Evolutionary conservation across 208 protist genomes (phyloP).

Genomic region (Herpetomonas tarakana): DNA sequence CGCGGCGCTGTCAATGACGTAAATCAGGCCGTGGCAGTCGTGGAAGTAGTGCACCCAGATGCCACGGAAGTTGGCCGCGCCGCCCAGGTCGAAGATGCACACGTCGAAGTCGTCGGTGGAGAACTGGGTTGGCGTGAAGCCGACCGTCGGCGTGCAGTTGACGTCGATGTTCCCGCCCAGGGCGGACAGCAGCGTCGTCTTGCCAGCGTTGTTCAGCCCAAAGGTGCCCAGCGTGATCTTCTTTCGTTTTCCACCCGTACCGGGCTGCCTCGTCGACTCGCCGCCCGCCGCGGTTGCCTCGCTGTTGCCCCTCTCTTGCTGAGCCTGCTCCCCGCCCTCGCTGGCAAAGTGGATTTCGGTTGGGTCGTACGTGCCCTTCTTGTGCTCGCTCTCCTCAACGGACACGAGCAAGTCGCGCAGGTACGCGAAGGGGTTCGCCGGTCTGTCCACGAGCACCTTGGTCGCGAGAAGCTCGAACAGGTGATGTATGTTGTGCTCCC

Average conservation of each 20-base stretch:
- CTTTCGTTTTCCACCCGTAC: slow-evolving; percentile 9
- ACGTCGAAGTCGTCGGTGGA: slow-evolving; percentile 84
- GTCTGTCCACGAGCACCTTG: slow-evolving; percentile 80
- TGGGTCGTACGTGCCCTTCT: slow-evolving; percentile 80
- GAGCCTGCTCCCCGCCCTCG: neutral
- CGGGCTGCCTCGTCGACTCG: neutral
- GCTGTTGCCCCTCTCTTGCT: slow-evolving; percentile 1
- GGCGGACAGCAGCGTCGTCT: slow-evolving; percentile 98
- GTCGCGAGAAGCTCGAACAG: slow-evolving; percentile 90
- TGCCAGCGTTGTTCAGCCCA: slow-evolving; percentile 93
- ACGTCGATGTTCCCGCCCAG: slow-evolving; percentile 96
- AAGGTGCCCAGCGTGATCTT: slow-evolving; percentile 86
- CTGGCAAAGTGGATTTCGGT: slow-evolving; percentile 53
- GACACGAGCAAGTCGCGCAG: slow-evolving; percentile 64
- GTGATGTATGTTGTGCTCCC: slow-evolving; percentile 88
- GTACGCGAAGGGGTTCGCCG: slow-evolving; percentile 86
- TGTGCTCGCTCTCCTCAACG: slow-evolving; percentile 73
- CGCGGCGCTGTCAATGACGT: slow-evolving; percentile 75
- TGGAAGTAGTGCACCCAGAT: slow-evolving; percentile 93
- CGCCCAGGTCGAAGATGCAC: slow-evolving; percentile 91
- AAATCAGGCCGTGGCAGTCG: slow-evolving; percentile 90
- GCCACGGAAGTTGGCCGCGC: slow-evolving; percentile 83
- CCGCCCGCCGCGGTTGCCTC: neutral
- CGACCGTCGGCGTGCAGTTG: slow-evolving; percentile 86
- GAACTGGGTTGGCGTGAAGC: slow-evolving; percentile 86